Evolutionary conservation across 441 rosid genomes (phyloP), one percentile per base, ranked within the genome.

Genomic region (Adansonia madagascariensis): DNA sequence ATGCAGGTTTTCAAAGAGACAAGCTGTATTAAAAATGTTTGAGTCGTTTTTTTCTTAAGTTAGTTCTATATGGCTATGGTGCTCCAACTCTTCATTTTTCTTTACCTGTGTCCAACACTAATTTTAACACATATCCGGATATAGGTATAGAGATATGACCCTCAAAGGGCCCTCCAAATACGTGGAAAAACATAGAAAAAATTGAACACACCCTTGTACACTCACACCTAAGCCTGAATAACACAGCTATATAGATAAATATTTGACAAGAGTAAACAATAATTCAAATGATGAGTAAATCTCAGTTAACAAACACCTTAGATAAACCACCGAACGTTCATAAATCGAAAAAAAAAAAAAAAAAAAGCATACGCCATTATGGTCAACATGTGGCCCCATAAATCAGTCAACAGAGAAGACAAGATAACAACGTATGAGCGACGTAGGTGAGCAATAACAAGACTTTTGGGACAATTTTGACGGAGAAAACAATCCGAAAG

Each of bases 401-500:
- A 50, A 24, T 65, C 50, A 15, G 4, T 3, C 27, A 22, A 79
- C 18, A 70, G 5, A 60, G 56, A 62, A 41, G 41, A 18, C 6
- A 62, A 62, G 14, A 66, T 31, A 62, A 52, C 17, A 46, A 56
- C 35, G 47, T 22, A 47, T 17, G 18, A 46, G 27, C n/a, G 12
- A 39, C 11, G 10, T 0, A 35, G 41, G 41, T 35, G 46, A 71
- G 47, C n/a, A 71, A 71, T 24, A 20, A 52, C 8, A 39, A 35
- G 46, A n/a, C 49, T 8, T 71, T 53, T 52, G n/a, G 3, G 62
- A 49, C 49, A 53, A 0, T 31, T 35, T n/a, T 35, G 62, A 71
- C 62, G 12, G 18, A 39, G 44, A 22, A 77, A 53, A 68, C 44
- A 56, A 18, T 41, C 24, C 35, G 41, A 49, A 65, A 73, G 46